These are phyloP conservation scores for Wallacemonas collosoma DNA, from an alignment of 208 protist genomes.

Conservation along the genomic window DNA sequence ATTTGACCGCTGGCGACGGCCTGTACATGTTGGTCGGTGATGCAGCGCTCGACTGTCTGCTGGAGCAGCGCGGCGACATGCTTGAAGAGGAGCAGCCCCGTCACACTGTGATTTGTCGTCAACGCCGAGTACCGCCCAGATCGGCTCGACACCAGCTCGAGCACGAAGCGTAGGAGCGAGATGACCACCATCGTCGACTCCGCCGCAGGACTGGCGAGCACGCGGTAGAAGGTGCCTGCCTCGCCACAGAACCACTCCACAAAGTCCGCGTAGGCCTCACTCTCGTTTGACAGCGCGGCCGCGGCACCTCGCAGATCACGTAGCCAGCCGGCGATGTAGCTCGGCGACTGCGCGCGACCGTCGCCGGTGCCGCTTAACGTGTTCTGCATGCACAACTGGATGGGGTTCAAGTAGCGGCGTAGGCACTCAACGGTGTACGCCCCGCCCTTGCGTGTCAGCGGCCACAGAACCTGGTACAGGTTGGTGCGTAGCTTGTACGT, in stretches of 20 bases:
- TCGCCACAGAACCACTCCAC: slow-evolving; percentile 77
- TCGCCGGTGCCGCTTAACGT: slow-evolving; percentile 46
- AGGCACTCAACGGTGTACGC: slow-evolving; percentile 45
- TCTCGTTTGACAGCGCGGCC: slow-evolving; percentile 48
- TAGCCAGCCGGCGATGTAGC: slow-evolving; percentile 86
- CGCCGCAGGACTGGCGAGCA: slow-evolving; percentile 37
- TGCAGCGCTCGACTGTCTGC: slow-evolving; percentile 60
- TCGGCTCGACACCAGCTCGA: slow-evolving; percentile 59
- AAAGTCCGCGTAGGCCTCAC: slow-evolving; percentile 43
- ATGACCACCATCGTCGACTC: slow-evolving; percentile 67
- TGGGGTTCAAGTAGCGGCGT: slow-evolving; percentile 53
- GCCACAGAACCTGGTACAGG: slow-evolving; percentile 73
- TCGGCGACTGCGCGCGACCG: slow-evolving; percentile 41
- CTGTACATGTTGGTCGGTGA: slow-evolving; percentile 62
- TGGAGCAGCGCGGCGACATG: slow-evolving; percentile 60
- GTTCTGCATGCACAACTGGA: slow-evolving; percentile 72
- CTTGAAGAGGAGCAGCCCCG: slow-evolving; percentile 81
- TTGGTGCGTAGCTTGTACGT: slow-evolving; percentile 87
- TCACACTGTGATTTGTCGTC: slow-evolving; percentile 56
- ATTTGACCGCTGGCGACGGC: slow-evolving; percentile 24
- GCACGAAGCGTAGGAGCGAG: slow-evolving; percentile 72
- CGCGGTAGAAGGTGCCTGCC: slow-evolving; percentile 39
- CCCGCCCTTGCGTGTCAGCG: slow-evolving; percentile 28
- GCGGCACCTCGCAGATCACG: slow-evolving; percentile 78
- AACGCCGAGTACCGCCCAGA: slow-evolving; percentile 45